Evolutionary conservation across 768 basidiomycete species (phyloP).

Genomic region (Mycena albidolilacea): DNA sequence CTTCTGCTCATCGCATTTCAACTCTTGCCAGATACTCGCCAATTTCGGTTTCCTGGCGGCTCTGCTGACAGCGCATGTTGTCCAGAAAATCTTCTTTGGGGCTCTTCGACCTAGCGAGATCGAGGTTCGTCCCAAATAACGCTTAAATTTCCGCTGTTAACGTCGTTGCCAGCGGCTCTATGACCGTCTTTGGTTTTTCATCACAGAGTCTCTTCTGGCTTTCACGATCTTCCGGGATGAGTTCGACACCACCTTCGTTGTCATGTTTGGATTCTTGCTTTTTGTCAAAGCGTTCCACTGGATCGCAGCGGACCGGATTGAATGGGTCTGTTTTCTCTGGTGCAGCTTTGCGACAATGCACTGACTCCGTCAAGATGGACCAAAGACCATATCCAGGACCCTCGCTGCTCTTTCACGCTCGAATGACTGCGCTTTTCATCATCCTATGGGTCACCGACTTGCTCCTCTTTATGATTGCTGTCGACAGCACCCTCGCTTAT

Average conservation of each 20-base stretch:
- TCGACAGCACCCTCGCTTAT: slow-evolving; percentile 83
- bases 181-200: slow-evolving; percentile 97
- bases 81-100: slow-evolving; percentile 95
- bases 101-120: slow-evolving; percentile 88
- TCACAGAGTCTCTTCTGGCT: slow-evolving; percentile 95
- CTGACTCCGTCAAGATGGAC: slow-evolving; percentile 83
- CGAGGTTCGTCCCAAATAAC: slow-evolving; percentile 71
- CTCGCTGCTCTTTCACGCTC: slow-evolving; percentile 84
- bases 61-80: slow-evolving; percentile 79
- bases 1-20: slow-evolving; percentile 2
- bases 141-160: not conserved
- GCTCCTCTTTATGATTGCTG: slow-evolving; percentile 83
- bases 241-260: slow-evolving; percentile 91
- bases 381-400: slow-evolving; percentile 93
- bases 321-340: slow-evolving; percentile 76
- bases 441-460: slow-evolving; percentile 84
- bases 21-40: slow-evolving; percentile 77
- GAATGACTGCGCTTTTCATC: slow-evolving; percentile 81
- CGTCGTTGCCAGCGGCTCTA: slow-evolving; percentile 81
- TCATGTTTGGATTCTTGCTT: slow-evolving; percentile 95
- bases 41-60: slow-evolving; percentile 91
- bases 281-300: slow-evolving; percentile 99
- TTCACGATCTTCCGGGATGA: slow-evolving; percentile 98
- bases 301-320: slow-evolving; percentile 95
- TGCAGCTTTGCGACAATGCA: slow-evolving; percentile 12